Evolutionary conservation across 2,329 filamentous ascomycete genomes (phyloP), one percentile per base, ranked within the genome.

Genomic region (Arthrobotrys musiformis): DNA sequence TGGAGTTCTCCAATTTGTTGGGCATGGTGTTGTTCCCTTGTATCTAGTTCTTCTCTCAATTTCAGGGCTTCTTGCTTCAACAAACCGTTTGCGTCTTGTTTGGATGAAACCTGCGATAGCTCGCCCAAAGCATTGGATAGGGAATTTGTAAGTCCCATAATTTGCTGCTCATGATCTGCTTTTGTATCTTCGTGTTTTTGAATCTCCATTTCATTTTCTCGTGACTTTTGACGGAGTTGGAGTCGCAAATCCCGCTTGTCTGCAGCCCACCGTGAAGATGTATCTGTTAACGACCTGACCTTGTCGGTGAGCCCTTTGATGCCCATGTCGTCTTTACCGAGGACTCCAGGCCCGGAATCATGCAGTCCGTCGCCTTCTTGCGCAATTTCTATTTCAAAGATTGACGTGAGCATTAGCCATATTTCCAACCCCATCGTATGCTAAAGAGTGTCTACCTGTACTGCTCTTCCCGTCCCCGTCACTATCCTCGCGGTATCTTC

Each of bases 341-440:
- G 19, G 17, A 8, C 9, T 50, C 48, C 15, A 15, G 24, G n/a
- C 6, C 11, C 35, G 8, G 2, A 22, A 28, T 28, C 5, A 40
- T 70, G 33, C 1, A 19, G 13, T 40, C 19, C 26, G 30, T 24
- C 24, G 44, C 5, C 54, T 37, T 62, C 42, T 8, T 1, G n/a
- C 1, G 11, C 7, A 17, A 22, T 5, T 28, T 33, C 17, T 7
- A 13, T 33, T 26, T 33, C 26, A 37, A 8, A 7, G 4, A 3
- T 24, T 37, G 7, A 28, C 2, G 24, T 74, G 85, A 84, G 48
- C 86, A 84, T 19, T 2, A 19, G 50, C 40, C 11, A 58, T n/a
- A 19, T 24, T 37, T 24, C 24, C 5, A 19, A 17, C 24, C 11
- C 17, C 11, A 6, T 22, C 15, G 17, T 30, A 2, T 24, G 6